Conservation (phyloP, 441 rosid genomes). For the Jatropha podagrica region DNA sequence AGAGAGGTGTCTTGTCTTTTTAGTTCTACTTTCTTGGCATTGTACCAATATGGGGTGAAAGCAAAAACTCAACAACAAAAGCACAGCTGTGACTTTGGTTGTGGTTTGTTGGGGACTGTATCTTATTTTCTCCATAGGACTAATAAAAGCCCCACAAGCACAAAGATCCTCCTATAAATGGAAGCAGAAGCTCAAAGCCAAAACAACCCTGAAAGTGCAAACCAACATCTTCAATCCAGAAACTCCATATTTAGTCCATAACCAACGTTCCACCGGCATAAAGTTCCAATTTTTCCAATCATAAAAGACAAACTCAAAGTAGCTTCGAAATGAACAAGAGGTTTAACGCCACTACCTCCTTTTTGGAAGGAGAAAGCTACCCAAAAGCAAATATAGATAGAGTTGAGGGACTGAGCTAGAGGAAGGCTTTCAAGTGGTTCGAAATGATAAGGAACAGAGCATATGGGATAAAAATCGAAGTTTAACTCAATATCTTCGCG, state of each 20-base stretch:
- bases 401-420: neutral
- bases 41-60: slow-evolving; percentile 34
- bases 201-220: neutral
- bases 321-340: slow-evolving; percentile 1
- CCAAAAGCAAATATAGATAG: neutral
- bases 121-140: slow-evolving; percentile 44
- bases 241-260: neutral
- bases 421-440: neutral
- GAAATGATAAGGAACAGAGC: neutral
- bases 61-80: slow-evolving; percentile 46
- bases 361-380: neutral
- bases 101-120: slow-evolving; percentile 26
- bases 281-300: slow-evolving; percentile 11
- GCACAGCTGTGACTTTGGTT: slow-evolving; percentile 25
- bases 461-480: slow-evolving; percentile 23
- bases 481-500: slow-evolving; percentile 45
- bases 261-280: neutral
- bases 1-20: slow-evolving; percentile 45
- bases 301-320: neutral
- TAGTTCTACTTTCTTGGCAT: slow-evolving; percentile 44
- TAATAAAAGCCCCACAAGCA: neutral
- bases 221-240: slow-evolving; percentile 2
- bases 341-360: neutral
- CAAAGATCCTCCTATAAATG: slow-evolving; percentile 12
- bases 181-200: slow-evolving; percentile 13